Evolutionary conservation across 2,329 filamentous ascomycete species (phyloP).

Genomic region (Ambrosiella beaveri): DNA sequence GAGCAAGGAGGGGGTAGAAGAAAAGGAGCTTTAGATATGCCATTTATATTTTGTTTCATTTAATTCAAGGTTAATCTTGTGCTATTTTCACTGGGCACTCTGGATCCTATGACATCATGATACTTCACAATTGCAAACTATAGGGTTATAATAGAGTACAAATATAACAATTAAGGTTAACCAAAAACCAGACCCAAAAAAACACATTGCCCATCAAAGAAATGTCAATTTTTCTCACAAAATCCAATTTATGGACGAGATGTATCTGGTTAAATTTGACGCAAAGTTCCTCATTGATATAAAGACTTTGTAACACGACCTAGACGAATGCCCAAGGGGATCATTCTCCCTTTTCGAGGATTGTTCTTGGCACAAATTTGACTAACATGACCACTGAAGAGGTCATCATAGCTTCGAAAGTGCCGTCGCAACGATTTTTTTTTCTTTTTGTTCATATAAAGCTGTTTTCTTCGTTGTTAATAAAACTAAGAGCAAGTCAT

Average conservation of each 20-base stretch:
- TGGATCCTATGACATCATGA: neutral
- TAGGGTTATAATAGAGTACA: neutral
- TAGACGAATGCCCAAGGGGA: constrained; percentile 80
- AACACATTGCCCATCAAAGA: neutral
- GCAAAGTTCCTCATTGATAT: constrained; percentile 64
- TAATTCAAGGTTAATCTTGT: neutral
- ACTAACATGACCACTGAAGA: constrained; percentile 61
- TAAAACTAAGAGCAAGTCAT: neutral
- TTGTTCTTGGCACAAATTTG: constrained; percentile 72
- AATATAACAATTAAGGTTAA: neutral
- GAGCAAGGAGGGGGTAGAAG: constrained; percentile 14
- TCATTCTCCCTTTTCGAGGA: constrained; percentile 32
- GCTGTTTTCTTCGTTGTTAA: neutral
- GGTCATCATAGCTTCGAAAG: constrained; percentile 84
- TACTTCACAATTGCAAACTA: neutral
- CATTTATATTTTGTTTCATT: neutral
- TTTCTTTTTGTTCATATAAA: too few species aligned
- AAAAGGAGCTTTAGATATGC: constrained; percentile 32
- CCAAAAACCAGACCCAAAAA: neutral
- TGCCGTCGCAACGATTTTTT: constrained; percentile 30
- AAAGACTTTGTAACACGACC: constrained; percentile 84
- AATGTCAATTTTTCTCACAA: neutral
- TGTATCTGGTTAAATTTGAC: constrained; percentile 74
- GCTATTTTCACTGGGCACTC: neutral
- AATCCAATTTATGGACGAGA: neutral